Evolutionary conservation across 2,329 filamentous ascomycete species (phyloP), one percentile per base, ranked within the genome.

Genomic region (Neurospora sp.): DNA sequence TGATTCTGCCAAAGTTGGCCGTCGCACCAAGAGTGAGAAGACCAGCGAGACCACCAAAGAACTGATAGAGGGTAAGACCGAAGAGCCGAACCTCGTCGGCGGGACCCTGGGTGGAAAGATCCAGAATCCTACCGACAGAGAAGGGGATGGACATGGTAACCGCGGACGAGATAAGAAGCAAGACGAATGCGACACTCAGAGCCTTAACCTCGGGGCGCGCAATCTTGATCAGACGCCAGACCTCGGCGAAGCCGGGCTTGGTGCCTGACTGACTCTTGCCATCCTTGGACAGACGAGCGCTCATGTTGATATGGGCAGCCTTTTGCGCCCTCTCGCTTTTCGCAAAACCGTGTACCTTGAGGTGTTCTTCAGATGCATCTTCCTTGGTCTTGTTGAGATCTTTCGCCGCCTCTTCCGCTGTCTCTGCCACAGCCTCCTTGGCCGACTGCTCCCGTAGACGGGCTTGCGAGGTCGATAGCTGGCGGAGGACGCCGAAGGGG

Each of bases 131-230:
- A 70, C 96, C 96, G 74, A 99, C 97, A 0, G 94, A 97, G 78
- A 97, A 97, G 1, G 96, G 96, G 71, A 99, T 92, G 2, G 93
- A 94, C 91, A 99, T 97, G 70, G 94, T 97, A 74, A 99, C 93
- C 68, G 89, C 87, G 4, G 95, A 98, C 17, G 95, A 97, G 72
- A 97, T 85, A 70, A 99, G 85, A 67, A 99, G 85, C 77, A 97
- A 91, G 69, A 91, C 79, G 78, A 98, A 95, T 3, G 96, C 96
- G 73, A 91, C 80, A 6, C 84, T 85, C 17, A 99, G 88, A 80
- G 92, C 91, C 77, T 85, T 90, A 38, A 91, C 82, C 82, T 99
- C 96, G 2, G 95, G 95, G 69, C 88, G 86, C 12, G 96, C 96
- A 77, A 99, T 96, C 80, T 90, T 93, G 79, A 99, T 86, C 76